Percentiles rank a stretch among this genome's conserved stretches.
Evolutionary conservation across 2,329 filamentous ascomycete genomes (phyloP).

Genomic region (Fusarium sp.): DNA sequence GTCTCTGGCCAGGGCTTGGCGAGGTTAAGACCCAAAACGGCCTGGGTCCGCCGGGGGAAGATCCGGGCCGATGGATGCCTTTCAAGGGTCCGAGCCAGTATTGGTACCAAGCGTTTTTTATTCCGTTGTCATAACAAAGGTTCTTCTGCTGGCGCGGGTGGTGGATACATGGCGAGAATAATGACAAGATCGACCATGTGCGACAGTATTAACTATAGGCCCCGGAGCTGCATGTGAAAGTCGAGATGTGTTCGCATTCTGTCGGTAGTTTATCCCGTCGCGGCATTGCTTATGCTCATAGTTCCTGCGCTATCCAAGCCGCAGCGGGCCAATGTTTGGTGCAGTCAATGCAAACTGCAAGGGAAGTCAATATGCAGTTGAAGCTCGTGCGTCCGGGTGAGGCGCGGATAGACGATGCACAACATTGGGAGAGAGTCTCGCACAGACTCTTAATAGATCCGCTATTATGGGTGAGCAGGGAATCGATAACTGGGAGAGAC

Average conservation of each 20-base stretch:
- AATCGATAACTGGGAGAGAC: slow-evolving; percentile 12
- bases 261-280: background rate
- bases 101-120: slow-evolving; percentile 37
- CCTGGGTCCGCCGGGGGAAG: slow-evolving; percentile 41
- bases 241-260: background rate
- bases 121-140: slow-evolving; percentile 24
- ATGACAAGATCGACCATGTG: slow-evolving; percentile 25
- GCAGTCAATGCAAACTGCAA: background rate
- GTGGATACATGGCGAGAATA: slow-evolving; percentile 4
- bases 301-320: background rate
- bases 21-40: slow-evolving; percentile 18
- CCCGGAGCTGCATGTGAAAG: background rate
- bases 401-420: slow-evolving; percentile 36
- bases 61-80: slow-evolving; percentile 40
- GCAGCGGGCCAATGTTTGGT: background rate
- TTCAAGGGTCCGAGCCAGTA: slow-evolving; percentile 37
- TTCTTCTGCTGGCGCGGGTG: slow-evolving; percentile 30
- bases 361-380: slow-evolving; percentile 1
- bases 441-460: slow-evolving; percentile 33
- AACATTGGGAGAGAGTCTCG: slow-evolving; percentile 29
- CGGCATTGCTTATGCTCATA: background rate
- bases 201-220: background rate
- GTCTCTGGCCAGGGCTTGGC: slow-evolving; percentile 15
- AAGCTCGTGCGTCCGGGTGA: slow-evolving; percentile 36
- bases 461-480: slow-evolving; percentile 17